phyloP scores from a whole-genome alignment of 208 protist genomes.

The Kentomonas sorsogonicus region DNA sequence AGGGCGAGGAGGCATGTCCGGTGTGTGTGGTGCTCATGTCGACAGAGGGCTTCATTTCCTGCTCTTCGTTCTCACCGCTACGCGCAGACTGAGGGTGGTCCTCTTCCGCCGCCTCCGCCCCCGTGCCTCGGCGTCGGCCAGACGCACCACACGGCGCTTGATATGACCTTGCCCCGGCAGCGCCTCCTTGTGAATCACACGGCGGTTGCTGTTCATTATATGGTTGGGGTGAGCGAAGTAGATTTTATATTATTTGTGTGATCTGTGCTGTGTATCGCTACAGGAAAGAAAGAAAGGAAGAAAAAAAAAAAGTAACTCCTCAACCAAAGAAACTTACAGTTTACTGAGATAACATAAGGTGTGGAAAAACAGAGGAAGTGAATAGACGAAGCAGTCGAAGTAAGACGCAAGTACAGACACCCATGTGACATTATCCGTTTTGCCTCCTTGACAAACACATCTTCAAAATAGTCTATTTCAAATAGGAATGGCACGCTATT shows the following conservation, averaged over 20 bases:
- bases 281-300: constrained; percentile 14
- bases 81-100: too few relatives aligned
- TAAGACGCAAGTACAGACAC: too few relatives aligned
- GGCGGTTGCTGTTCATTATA: constrained; percentile 5
- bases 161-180: constrained; percentile 32
- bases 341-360: not conserved
- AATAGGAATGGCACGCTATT: too few relatives aligned
- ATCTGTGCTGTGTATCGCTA: constrained; percentile 4
- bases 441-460: too few relatives aligned
- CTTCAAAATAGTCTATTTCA: too few relatives aligned
- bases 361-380: not conserved
- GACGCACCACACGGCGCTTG: constrained; percentile 26
- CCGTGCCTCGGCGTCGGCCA: not conserved
- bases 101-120: too few relatives aligned
- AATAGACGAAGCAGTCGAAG: not conserved
- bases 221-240: too few relatives aligned
- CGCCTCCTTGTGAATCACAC: constrained; percentile 35
- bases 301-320: not conserved
- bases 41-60: not conserved
- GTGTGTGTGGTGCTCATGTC: not conserved
- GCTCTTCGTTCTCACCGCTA: not conserved
- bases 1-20: not conserved
- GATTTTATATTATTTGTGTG: too few relatives aligned
- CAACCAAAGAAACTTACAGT: not conserved
- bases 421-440: too few relatives aligned